Percentiles rank a stretch among this genome's conserved stretches.
These are phyloP conservation scores for Candida frijolesensis DNA, from an alignment of 1,139 yeast genomes.

Conservation along the genomic window DNA sequence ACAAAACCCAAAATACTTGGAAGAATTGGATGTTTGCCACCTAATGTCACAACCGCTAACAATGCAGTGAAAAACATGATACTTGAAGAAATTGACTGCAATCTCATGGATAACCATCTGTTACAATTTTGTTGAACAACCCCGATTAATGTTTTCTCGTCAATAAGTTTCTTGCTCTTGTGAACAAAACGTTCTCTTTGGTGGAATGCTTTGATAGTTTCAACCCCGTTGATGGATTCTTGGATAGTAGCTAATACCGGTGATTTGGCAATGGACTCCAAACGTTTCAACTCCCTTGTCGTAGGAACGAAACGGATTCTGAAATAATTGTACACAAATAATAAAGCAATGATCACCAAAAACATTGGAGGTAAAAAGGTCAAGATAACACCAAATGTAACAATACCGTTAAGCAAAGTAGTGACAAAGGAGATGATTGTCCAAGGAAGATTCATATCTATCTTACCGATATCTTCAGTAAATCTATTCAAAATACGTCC, in stretches of 20 bases:
- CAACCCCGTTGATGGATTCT: conserved; percentile 62
- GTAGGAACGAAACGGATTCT: conserved; percentile 32
- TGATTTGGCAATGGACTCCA: conserved; percentile 37
- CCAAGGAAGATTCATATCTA: conserved; percentile 40
- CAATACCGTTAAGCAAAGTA: conserved; percentile 22
- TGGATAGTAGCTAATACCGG: conserved; percentile 68
- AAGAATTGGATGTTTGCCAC: conserved; percentile 22
- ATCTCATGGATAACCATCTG: conserved; percentile 40
- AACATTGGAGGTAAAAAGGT: conserved; percentile 26
- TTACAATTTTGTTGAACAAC: conserved; percentile 26
- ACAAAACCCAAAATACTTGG: conserved; percentile 37
- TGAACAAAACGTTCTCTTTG: conserved; percentile 56
- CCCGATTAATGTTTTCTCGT: conserved; percentile 56
- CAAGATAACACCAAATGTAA: conserved; percentile 44
- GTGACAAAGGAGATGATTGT: conserved; percentile 26
- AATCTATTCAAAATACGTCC: conserved; percentile 45
- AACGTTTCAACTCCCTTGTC: conserved; percentile 35
- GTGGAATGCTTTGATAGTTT: conserved; percentile 58
- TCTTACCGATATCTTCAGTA: conserved; percentile 37
- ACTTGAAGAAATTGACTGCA: conserved; percentile 31
- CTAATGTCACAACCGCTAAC: conserved; percentile 25
- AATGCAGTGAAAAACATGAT: conserved; percentile 29
- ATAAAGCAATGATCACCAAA: conserved; percentile 24
- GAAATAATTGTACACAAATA: conserved; percentile 32
- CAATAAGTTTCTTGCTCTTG: conserved; percentile 57